Base-by-base conservation (phyloP, 2,329 filamentous ascomycete species). In the Fulvia fulva region DNA sequence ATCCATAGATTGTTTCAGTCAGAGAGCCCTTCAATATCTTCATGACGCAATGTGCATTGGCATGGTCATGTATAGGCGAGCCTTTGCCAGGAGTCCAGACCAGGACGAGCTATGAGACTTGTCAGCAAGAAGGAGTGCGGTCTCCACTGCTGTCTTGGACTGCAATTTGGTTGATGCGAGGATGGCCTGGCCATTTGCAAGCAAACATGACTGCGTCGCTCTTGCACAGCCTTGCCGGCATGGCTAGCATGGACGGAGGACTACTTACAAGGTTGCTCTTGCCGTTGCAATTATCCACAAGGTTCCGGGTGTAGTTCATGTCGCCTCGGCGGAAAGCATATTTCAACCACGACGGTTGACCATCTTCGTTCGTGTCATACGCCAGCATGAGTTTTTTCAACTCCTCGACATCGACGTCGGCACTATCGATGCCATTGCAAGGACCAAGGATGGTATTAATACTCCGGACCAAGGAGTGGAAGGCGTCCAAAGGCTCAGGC, bases 21-120 rank as follows among this genome's bases (percentile, higher is more conserved):
- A 96, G 78, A 61, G 80, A 82, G 47, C 92, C 92, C 66, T 85
- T 86, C 62, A 96, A 82, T 64, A 93, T 86, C 74, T 87, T 96
- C 90, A 96, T 96, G 67, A 96, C 79, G 75, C 92, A 97, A 73
- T 96, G 92, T 41, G 91, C 90, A 61, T 93, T 90, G 45, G 77
- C 76, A 66, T 81, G 78, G 58, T 97, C 92, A 71, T 97, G 92
- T 70, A 97, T 91, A 11, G 89, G 87, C 67, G 88, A 93, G 37
- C 84, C 84, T 75, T 90, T 90, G 53, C 89, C 88, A 0, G 92
- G 91, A 16, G 86, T 87, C 92, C 92, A 97, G 41, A 96, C 91
- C 43, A 96, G 83, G 50, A 96, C 84, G 62, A 96, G 83, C 89
- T 93, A 19, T 50, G 68, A 55, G 53, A 30, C 6, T 23, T 45